These are phyloP conservation scores for Hanseniaspora sp. DNA, from an alignment of 1,139 yeast genomes.

Conservation along the genomic window DNA sequence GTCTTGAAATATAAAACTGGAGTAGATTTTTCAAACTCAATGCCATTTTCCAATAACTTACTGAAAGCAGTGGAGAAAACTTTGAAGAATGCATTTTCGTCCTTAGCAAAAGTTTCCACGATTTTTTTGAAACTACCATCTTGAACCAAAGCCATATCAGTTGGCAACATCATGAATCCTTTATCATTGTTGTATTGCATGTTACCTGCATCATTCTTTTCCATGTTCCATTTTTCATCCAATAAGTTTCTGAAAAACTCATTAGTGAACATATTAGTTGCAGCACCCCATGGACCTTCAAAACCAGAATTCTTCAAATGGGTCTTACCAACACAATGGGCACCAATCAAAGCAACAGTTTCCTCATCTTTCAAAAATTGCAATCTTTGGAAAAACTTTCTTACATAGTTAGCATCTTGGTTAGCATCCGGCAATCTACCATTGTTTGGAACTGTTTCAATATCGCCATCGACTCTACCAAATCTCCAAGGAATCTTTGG, in stretches of 20 bases:
- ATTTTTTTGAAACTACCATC: constrained; percentile 55
- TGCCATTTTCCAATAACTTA: constrained; percentile 65
- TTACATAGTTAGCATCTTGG: constrained; percentile 56
- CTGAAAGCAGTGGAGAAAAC: constrained; percentile 63
- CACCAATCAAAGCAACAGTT: constrained; percentile 78
- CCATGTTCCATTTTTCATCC: constrained; percentile 64
- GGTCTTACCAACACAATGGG: constrained; percentile 75
- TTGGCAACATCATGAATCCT: constrained; percentile 81
- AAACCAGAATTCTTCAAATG: constrained; percentile 59
- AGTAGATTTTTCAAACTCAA: constrained; percentile 42
- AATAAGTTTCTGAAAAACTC: constrained; percentile 61
- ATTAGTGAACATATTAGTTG: constrained; percentile 73
- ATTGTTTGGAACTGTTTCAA: constrained; percentile 45
- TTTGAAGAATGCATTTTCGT: constrained; percentile 55
- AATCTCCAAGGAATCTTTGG: constrained; percentile 83
- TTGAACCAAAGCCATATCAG: constrained; percentile 64
- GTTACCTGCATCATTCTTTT: constrained; percentile 58
- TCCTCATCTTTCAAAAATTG: constrained; percentile 66
- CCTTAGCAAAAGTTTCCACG: constrained; percentile 62
- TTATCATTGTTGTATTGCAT: constrained; percentile 68
- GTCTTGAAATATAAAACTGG: constrained; percentile 50
- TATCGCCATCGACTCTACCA: constrained; percentile 54
- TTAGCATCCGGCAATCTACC: constrained; percentile 77
- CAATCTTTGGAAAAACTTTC: constrained; percentile 56
- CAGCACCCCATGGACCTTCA: constrained; percentile 94